Base-by-base conservation (phyloP, 768 basidiomycete genomes). In the Lepiota venenata region DNA sequence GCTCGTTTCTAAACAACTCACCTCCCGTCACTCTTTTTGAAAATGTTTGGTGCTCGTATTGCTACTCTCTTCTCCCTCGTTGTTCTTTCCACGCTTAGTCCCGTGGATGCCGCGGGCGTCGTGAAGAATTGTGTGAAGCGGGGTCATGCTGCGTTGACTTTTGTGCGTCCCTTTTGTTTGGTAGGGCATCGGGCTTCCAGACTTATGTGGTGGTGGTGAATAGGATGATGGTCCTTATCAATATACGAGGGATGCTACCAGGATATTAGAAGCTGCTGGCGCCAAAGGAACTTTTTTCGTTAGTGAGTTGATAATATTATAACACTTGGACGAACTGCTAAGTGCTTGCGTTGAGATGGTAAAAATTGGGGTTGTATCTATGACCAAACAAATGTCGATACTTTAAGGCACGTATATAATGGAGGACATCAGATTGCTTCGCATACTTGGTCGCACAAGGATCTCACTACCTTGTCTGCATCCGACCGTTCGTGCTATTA, bases 391-490 rank as follows among this genome's bases (percentile, higher is more conserved):
- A 59, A 60, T 7, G 58, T 64, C 7, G 56, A 65, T 29, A 55
- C 63, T 36, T 50, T 74, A 48, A 70, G 68, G 51, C 69, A 74
- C 52, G 73, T 69, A 1, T 73, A 69, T 57, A 61, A 66, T n/a
- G 62, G 66, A 16, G 77, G 77, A 5, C 76, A 78, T 56, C 71
- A 74, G 60, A 59, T 79, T 45, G 76, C 66, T 4, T 77, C 77
- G n/a, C 78, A 80, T 58, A 78, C 77, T 20, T 80, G 78, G 78
- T 56, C 62, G 11, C 78, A 80, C 55, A 56, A 58, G 10, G 65
- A 77, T 55, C 63, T 79, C 1, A 65, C 66, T 7, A 68, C 56
- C 2, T 61, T 78, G 32, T 61, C 63, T 18, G 63, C 61, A 60
- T 63, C 68, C 53, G 58, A 70, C 52, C 61, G 72, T 72, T 58